Percentiles rank a stretch among this genome's conserved stretches.
Evolutionary conservation across 108 stramenopile species (phyloP).

Genomic region (Cyclotella kingstonii): DNA sequence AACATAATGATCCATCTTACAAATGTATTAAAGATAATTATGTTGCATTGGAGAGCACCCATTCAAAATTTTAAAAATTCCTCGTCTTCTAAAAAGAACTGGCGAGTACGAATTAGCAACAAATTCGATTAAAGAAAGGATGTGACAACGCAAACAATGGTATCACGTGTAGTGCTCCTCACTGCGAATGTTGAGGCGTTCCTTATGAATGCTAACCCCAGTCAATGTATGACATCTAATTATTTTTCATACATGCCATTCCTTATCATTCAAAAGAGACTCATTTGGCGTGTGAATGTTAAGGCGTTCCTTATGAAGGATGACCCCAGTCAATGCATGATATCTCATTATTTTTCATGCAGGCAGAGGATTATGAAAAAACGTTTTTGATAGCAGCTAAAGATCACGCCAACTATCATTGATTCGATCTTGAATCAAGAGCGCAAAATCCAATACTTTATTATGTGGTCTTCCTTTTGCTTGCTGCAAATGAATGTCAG

Average conservation of each 20-base stretch:
- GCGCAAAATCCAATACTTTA: conserved; percentile 4
- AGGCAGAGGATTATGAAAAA: conserved; percentile 21
- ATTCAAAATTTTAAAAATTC: too few relatives aligned
- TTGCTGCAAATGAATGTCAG: too few relatives aligned
- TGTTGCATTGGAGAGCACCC: not conserved
- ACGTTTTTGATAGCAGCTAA: conserved; percentile 21
- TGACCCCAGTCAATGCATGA: conserved; percentile 26
- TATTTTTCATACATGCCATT: conserved; percentile 8
- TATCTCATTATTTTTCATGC: conserved; percentile 15
- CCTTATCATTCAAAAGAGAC: not conserved
- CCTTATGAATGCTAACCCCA: conserved; percentile 23
- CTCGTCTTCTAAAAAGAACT: conserved; percentile 8
- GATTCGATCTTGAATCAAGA: conserved; percentile 24
- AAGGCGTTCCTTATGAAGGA: conserved; percentile 23
- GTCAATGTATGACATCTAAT: conserved; percentile 23
- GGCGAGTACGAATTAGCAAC: conserved; percentile 26
- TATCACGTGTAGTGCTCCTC: conserved; percentile 13
- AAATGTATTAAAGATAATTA: not conserved
- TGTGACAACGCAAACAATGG: conserved; percentile 9
- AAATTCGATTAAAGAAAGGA: conserved; percentile 24
- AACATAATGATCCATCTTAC: conserved; percentile 8
- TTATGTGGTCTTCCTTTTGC: too few relatives aligned
- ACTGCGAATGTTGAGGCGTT: conserved; percentile 17
- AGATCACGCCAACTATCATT: conserved; percentile 30
- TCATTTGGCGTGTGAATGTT: conserved; percentile 4